Evolutionary conservation across 2,329 filamentous ascomycete species (phyloP).

Genomic region (Fusarium haematococcum): DNA sequence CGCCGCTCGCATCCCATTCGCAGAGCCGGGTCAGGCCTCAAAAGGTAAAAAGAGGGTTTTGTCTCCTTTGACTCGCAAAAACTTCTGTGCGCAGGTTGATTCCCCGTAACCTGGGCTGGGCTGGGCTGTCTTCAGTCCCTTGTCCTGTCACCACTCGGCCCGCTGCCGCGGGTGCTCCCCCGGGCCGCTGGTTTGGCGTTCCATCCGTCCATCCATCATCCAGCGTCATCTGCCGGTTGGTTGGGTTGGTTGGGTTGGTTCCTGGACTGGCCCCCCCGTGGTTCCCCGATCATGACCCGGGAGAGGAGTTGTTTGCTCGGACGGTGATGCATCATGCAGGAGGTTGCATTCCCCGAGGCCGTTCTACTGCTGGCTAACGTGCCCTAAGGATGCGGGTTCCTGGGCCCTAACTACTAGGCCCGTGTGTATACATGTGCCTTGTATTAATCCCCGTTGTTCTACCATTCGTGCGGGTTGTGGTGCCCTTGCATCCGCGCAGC

Average conservation of each 20-base stretch:
- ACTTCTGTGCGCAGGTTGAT: conserved; percentile 17
- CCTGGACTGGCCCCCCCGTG: conserved; percentile 22
- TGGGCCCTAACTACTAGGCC: background rate
- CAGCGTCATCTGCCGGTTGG: conserved; percentile 21
- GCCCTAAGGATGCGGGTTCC: background rate
- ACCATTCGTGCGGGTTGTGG: background rate
- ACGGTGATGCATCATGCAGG: conserved; percentile 41
- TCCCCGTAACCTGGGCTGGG: background rate
- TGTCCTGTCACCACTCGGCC: conserved; percentile 27
- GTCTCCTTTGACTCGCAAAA: conserved; percentile 2
- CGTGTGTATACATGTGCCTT: conserved; percentile 9
- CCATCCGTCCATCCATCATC: background rate
- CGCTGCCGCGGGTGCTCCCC: conserved; percentile 37
- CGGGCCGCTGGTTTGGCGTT: conserved; percentile 33
- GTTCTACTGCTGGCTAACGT: conserved; percentile 2
- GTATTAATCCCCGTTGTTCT: conserved; percentile 11
- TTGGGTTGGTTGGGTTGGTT: background rate
- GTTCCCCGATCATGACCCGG: conserved; percentile 13
- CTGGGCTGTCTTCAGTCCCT: background rate
- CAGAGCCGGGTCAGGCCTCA: background rate
- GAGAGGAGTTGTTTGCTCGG: conserved; percentile 12
- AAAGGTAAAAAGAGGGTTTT: background rate
- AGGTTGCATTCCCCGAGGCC: conserved; percentile 30
- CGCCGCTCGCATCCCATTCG: conserved; percentile 31
- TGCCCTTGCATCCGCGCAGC: background rate